Percentiles rank a stretch among this genome's conserved stretches.
Conservation (phyloP, 2,329 filamentous ascomycete species). For the Daldinia sp. region DNA sequence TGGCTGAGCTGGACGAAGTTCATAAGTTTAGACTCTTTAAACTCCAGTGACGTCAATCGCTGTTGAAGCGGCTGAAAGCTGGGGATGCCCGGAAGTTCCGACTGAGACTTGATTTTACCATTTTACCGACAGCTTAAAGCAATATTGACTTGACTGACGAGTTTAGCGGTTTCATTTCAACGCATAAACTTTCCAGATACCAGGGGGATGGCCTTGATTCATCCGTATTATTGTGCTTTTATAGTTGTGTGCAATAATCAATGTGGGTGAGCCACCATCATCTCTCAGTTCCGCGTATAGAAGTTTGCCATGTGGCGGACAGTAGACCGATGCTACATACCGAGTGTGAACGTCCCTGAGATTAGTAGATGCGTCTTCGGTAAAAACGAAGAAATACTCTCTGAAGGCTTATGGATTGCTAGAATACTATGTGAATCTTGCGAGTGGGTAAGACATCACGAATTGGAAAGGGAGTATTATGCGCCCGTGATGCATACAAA, state of each 20-base stretch:
- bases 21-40: constrained; percentile 1
- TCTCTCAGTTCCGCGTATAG: too few species aligned
- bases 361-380: too few species aligned
- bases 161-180: constrained; percentile 14
- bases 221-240: background rate
- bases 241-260: background rate
- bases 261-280: too few species aligned
- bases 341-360: too few species aligned
- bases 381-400: too few species aligned
- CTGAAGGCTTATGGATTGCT: background rate
- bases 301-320: too few species aligned
- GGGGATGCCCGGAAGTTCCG: constrained; percentile 34
- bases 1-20: background rate
- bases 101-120: constrained; percentile 3
- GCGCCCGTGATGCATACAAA: background rate
- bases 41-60: constrained; percentile 8
- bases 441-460: background rate
- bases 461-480: background rate
- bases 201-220: constrained; percentile 1
- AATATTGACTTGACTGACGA: constrained; percentile 13
- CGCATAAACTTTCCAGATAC: constrained; percentile 1
- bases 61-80: constrained; percentile 24
- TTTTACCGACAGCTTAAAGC: constrained; percentile 18
- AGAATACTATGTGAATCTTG: background rate
- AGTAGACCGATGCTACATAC: too few species aligned